These are phyloP conservation scores for Aureobasidium subglaciale DNA, from an alignment of 2,329 filamentous ascomycete species.

Conservation along the genomic window DNA sequence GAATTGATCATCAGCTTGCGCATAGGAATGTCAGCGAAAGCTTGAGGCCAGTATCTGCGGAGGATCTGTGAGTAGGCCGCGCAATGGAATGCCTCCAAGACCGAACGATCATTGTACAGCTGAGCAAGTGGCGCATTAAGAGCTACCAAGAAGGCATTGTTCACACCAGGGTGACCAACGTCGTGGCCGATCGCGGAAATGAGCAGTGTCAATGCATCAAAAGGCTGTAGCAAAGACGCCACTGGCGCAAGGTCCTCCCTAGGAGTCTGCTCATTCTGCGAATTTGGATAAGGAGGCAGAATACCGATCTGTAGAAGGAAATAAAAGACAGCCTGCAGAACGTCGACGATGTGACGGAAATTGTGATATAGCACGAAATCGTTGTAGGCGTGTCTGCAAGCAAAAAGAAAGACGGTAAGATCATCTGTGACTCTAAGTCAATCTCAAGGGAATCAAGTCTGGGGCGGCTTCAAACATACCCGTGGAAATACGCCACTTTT, in stretches of 20 bases:
- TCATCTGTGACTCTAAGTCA: conserved; percentile 51
- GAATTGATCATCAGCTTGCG: conserved; percentile 90
- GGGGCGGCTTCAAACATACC: conserved; percentile 44
- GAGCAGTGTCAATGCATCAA: conserved; percentile 81
- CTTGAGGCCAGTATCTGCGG: conserved; percentile 80
- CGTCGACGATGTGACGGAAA: conserved; percentile 94
- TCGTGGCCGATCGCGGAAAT: conserved; percentile 97
- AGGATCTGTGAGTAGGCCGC: conserved; percentile 95
- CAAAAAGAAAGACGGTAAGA: conserved; percentile 76
- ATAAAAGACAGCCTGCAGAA: conserved; percentile 83
- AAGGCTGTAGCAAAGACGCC: conserved; percentile 69
- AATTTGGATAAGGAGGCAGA: conserved; percentile 57
- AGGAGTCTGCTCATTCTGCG: conserved; percentile 6
- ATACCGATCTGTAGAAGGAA: conserved; percentile 76
- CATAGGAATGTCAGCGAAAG: conserved; percentile 72
- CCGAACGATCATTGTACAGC: conserved; percentile 93
- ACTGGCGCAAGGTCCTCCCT: conserved; percentile 34
- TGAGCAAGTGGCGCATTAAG: conserved; percentile 89
- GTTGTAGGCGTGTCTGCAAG: conserved; percentile 91
- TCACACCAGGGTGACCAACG: conserved; percentile 94
- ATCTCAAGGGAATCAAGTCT: conserved; percentile 19
- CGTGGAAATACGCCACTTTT: conserved; percentile 69
- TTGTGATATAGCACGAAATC: conserved; percentile 96
- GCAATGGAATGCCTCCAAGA: conserved; percentile 95
- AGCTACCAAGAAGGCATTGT: conserved; percentile 90